These are phyloP conservation scores for Botryotinia calthae DNA, from an alignment of 2,329 filamentous ascomycete species.

Conservation along the genomic window DNA sequence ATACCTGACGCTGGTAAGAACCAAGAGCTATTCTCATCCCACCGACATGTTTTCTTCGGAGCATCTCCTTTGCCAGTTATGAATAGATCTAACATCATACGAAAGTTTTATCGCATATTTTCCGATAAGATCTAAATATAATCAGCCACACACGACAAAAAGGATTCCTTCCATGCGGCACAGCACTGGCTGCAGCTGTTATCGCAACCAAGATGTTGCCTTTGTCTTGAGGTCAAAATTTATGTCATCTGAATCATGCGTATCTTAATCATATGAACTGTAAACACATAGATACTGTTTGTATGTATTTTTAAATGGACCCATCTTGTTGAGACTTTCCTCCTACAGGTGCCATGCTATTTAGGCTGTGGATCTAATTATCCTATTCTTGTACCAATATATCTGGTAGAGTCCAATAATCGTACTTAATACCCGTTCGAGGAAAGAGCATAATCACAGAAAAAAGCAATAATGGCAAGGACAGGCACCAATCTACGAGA, in stretches of 20 bases:
- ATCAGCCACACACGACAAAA: background rate
- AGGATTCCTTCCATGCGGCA: background rate
- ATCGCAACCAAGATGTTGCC: background rate
- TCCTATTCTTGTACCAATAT: background rate
- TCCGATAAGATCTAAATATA: background rate
- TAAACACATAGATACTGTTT: background rate
- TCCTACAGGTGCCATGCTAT: background rate
- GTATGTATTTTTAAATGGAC: background rate
- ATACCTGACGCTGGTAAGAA: background rate
- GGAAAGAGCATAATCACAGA: background rate
- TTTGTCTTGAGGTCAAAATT: background rate
- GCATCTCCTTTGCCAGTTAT: background rate
- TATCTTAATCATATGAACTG: background rate
- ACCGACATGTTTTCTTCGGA: background rate
- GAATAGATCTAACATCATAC: background rate
- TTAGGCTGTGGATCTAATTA: background rate
- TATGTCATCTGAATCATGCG: background rate
- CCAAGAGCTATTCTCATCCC: background rate
- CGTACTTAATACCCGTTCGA: background rate
- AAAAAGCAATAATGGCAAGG: background rate
- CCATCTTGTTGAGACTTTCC: background rate
- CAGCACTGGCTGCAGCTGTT: background rate
- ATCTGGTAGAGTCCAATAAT: background rate
- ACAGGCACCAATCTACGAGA: background rate
- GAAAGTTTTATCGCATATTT: background rate